Base-by-base conservation (phyloP, 1,139 yeast species). In the Hansenula lynferdii region DNA sequence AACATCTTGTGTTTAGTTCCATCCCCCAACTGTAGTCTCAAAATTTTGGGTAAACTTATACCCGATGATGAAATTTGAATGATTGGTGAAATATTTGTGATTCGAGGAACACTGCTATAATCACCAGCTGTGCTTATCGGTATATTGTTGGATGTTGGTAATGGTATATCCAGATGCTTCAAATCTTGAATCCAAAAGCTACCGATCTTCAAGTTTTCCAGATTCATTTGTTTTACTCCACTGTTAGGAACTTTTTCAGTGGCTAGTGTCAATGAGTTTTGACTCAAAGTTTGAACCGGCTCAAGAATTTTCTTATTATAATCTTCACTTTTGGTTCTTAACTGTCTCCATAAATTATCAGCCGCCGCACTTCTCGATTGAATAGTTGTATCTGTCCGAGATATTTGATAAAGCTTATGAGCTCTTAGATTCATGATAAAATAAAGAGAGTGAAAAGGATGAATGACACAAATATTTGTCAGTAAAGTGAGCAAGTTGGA, bases 31-130 rank as follows among this genome's bases (percentile, higher is more conserved):
- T 41, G 42, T 39, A 85, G 64, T 1, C 66, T 71, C 35, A 80
- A 69, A 36, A 92, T 83, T 56, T 90, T 90, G 0, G 98, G 98
- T 43, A 80, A 71, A 50, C 96, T 87, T 14, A 90, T 61, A 2
- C 98, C 98, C 0, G 89, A 77, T 0, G 84, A 58, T 0, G 98
- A 95, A 23, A 87, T 69, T 0, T 59, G 48, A 3, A 89, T 62
- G 4, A 56, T 61, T 1, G 70, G 62, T 7, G 69, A 70, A 3
- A 85, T 69, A 1, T 51, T 48, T 0, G 48, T 36, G 29, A 92
- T 73, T 2, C 57, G 54, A 0, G 89, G 78, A 0, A 80, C 56
- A n/a, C 58, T 48, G 0, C 53, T 41, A 49, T 84, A 85, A 15
- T 71, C 61, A 9, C 71, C 64, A 28, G 67, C 65, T 1, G 56